Evolutionary conservation across 2,329 filamentous ascomycete genomes (phyloP).

Genomic region (Hysterium pulicare): DNA sequence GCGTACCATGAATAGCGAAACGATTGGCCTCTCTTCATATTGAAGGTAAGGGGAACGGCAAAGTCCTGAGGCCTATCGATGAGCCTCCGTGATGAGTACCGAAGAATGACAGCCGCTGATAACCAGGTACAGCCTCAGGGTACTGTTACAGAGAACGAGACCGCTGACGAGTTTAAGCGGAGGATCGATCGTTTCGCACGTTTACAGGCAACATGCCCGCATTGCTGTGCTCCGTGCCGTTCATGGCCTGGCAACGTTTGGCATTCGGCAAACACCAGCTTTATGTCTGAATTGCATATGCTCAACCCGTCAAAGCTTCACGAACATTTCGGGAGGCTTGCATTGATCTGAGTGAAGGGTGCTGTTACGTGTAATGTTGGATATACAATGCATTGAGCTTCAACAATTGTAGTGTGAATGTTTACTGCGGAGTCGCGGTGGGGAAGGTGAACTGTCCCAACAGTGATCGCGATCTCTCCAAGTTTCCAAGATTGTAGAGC

Average conservation of each 20-base stretch:
- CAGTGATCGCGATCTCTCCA: slow-evolving; percentile 13
- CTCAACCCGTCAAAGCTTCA: not conserved
- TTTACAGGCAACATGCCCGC: slow-evolving; percentile 19
- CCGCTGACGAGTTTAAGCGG: slow-evolving; percentile 15
- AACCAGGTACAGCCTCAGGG: slow-evolving; percentile 1
- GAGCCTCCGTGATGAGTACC: slow-evolving; percentile 11
- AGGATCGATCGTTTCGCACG: slow-evolving; percentile 12
- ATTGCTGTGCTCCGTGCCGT: slow-evolving; percentile 12
- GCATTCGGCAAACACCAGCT: slow-evolving; percentile 2
- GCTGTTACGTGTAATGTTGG: slow-evolving; percentile 19
- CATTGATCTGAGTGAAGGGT: slow-evolving; percentile 15
- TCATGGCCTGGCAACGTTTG: slow-evolving; percentile 15
- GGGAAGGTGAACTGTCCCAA: no score
- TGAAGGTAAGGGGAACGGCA: not conserved
- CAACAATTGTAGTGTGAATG: slow-evolving; percentile 2
- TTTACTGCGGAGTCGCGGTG: slow-evolving; percentile 6
- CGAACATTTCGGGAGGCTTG: slow-evolving; percentile 4
- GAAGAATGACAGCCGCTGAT: slow-evolving; percentile 17
- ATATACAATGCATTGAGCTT: slow-evolving; percentile 7
- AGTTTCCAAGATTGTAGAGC: slow-evolving; percentile 1
- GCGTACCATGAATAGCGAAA: no score
- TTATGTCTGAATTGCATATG: not conserved
- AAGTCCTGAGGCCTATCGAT: slow-evolving; percentile 10
- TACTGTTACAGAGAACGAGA: slow-evolving; percentile 9
- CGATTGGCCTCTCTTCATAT: slow-evolving; percentile 3